A percentile compares a stretch with the other conserved stretches of the same genome.
These are phyloP conservation scores for Taphrina deformans DNA, from an alignment of 1,139 yeast genomes.

Conservation along the genomic window DNA sequence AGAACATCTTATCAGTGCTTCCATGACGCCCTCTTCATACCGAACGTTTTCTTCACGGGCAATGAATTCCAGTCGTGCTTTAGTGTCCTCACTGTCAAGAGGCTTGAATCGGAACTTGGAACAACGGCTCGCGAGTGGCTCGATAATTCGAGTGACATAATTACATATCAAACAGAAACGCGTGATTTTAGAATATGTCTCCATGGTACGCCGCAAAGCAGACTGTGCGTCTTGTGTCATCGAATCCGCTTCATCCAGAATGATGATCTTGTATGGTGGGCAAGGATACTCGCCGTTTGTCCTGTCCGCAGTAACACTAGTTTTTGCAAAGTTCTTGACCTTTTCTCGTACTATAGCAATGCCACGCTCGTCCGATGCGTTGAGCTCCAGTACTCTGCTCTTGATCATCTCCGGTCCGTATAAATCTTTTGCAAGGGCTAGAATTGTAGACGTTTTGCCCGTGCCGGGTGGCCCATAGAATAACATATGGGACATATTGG, in stretches of 20 bases:
- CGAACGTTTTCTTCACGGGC: conserved; percentile 54
- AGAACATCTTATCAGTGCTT: conserved; percentile 64
- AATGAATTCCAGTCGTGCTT: conserved; percentile 63
- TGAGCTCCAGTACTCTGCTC: conserved; percentile 80
- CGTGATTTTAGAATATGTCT: conserved; percentile 84
- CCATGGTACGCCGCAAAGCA: conserved; percentile 95
- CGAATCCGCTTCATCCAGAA: conserved; percentile 92
- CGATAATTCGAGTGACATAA: conserved; percentile 92
- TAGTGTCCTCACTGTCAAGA: conserved; percentile 68
- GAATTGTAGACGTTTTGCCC: conserved; percentile 89
- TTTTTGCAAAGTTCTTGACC: conserved; percentile 85
- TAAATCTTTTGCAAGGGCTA: conserved; percentile 81
- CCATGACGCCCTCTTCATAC: conserved; percentile 56
- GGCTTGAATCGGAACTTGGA: conserved; percentile 89
- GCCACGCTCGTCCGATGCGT: conserved; percentile 97
- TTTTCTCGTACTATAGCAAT: conserved; percentile 88
- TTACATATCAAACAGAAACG: conserved; percentile 93
- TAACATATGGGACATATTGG: conserved; percentile 87
- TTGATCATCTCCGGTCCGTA: conserved; percentile 64
- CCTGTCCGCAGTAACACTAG: conserved; percentile 79
- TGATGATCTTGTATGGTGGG: conserved; percentile 84
- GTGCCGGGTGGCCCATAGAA: conserved; percentile 98
- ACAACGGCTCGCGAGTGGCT: conserved; percentile 93
- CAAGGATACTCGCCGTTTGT: conserved; percentile 76
- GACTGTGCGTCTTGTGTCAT: conserved; percentile 99